These are phyloP conservation scores for Cafeteria roenbergensis DNA, from an alignment of 108 stramenopile genomes.

Conservation along the genomic window DNA sequence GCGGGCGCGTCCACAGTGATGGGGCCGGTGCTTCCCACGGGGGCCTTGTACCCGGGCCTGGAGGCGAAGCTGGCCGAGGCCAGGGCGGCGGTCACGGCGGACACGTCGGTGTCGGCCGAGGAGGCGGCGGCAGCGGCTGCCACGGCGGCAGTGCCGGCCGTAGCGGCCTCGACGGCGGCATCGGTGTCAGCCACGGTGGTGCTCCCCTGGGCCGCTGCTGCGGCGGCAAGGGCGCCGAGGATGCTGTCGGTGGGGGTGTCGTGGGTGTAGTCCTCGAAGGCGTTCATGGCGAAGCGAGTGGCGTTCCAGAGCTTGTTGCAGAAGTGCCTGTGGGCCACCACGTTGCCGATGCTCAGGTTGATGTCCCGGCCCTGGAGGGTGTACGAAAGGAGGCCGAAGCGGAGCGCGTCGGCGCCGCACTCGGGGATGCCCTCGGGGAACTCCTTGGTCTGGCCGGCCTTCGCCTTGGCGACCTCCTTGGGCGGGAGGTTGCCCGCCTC, in stretches of 20 bases:
- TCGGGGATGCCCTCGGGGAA: constrained; percentile 96
- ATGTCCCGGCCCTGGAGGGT: constrained; percentile 92
- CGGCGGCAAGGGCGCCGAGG: background rate
- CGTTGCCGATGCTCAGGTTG: constrained; percentile 92
- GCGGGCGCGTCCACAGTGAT: too few species aligned
- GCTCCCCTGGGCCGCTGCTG: too few species aligned
- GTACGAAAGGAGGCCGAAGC: constrained; percentile 91
- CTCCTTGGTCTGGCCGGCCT: constrained; percentile 73
- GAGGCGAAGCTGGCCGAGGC: too few species aligned
- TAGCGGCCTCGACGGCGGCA: too few species aligned
- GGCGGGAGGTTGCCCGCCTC: constrained; percentile 78
- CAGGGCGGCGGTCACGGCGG: too few species aligned
- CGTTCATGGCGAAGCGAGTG: constrained; percentile 63
- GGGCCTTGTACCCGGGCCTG: too few species aligned
- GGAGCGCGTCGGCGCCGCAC: constrained; percentile 92
- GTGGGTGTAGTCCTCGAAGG: constrained; percentile 18
- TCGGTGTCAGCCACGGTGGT: too few species aligned
- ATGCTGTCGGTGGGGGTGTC: background rate
- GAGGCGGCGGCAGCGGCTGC: too few species aligned
- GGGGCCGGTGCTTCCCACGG: too few species aligned
- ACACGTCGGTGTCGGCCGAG: too few species aligned
- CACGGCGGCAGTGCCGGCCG: too few species aligned
- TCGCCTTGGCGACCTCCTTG: constrained; percentile 81
- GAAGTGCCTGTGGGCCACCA: constrained; percentile 91
- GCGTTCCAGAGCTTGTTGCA: constrained; percentile 99